Evolutionary conservation across 2,329 filamentous ascomycete species (phyloP).

Genomic region (Sphaerulina musiva): DNA sequence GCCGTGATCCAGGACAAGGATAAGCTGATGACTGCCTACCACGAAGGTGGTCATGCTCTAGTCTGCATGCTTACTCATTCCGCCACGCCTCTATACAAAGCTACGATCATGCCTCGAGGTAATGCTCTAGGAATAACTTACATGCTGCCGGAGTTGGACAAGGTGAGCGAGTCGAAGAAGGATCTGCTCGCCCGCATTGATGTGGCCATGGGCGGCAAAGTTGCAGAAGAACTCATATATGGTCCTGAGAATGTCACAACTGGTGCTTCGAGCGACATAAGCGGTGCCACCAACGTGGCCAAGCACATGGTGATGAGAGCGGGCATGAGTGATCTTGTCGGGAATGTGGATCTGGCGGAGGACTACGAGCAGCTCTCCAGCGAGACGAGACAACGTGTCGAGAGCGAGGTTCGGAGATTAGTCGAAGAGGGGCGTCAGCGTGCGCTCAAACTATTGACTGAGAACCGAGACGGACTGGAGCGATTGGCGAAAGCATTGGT

Average conservation of each 20-base stretch:
- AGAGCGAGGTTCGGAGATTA: constrained; percentile 77
- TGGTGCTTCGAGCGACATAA: constrained; percentile 77
- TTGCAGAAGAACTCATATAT: constrained; percentile 85
- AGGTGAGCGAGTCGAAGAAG: constrained; percentile 77
- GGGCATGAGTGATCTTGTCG: constrained; percentile 82
- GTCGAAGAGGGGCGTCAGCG: constrained; percentile 75
- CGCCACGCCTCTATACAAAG: constrained; percentile 81
- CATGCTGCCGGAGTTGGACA: constrained; percentile 83
- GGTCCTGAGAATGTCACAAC: constrained; percentile 87
- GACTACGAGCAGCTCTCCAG: constrained; percentile 77
- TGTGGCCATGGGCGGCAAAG: constrained; percentile 76
- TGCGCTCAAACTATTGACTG: constrained; percentile 62
- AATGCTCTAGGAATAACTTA: constrained; percentile 80
- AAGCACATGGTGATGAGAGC: constrained; percentile 82
- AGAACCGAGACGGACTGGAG: constrained; percentile 78
- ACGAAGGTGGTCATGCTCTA: constrained; percentile 91
- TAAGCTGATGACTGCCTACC: constrained; percentile 91
- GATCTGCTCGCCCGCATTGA: constrained; percentile 78
- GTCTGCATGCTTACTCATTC: constrained; percentile 76
- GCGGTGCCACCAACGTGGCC: constrained; percentile 71
- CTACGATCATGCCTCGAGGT: constrained; percentile 90
- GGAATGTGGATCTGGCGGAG: constrained; percentile 79
- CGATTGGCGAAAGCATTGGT: constrained; percentile 80
- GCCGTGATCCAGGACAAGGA: constrained; percentile 89
- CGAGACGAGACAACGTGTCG: constrained; percentile 79